Evolutionary conservation across 169 alveolate species (phyloP).

Genomic region (Plasmodium reichenowi): DNA sequence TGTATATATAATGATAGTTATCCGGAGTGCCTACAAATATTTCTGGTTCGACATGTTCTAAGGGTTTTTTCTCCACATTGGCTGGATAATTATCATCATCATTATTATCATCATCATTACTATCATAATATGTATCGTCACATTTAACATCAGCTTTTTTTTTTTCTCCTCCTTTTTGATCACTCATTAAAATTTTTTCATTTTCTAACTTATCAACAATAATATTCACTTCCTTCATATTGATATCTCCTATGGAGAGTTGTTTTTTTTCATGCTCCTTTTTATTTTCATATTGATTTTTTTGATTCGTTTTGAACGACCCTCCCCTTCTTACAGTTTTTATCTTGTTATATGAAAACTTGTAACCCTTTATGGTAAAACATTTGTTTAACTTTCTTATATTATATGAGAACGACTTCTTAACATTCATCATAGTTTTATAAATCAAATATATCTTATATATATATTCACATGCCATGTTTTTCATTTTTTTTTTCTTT

Average conservation of each 20-base stretch:
- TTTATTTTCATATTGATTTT: background rate
- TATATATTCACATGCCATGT: conserved; percentile 59
- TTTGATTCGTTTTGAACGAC: background rate
- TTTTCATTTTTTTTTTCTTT: conserved; percentile 59
- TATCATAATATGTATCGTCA: background rate
- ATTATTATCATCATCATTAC: background rate
- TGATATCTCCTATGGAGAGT: background rate
- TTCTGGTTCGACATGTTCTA: background rate
- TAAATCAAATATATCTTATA: conserved; percentile 29
- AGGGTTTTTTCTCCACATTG: background rate
- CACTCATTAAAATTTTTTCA: background rate
- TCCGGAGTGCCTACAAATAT: conserved; percentile 66
- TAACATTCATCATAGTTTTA: conserved; percentile 23
- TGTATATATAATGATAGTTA: conserved; percentile 50
- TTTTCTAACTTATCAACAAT: background rate
- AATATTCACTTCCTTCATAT: background rate
- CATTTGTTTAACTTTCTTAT: conserved; percentile 13
- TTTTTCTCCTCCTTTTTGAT: background rate
- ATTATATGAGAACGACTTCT: conserved; percentile 27
- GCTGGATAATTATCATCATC: background rate
- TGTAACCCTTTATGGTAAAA: background rate
- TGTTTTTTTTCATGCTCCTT: conserved; percentile 1
- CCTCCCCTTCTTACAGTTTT: conserved; percentile 2
- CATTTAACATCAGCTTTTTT: background rate
- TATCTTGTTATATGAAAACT: conserved; percentile 11